Evolutionary conservation across 2,329 filamentous ascomycete genomes (phyloP).

Genomic region (Plenodomus tracheiphilus): DNA sequence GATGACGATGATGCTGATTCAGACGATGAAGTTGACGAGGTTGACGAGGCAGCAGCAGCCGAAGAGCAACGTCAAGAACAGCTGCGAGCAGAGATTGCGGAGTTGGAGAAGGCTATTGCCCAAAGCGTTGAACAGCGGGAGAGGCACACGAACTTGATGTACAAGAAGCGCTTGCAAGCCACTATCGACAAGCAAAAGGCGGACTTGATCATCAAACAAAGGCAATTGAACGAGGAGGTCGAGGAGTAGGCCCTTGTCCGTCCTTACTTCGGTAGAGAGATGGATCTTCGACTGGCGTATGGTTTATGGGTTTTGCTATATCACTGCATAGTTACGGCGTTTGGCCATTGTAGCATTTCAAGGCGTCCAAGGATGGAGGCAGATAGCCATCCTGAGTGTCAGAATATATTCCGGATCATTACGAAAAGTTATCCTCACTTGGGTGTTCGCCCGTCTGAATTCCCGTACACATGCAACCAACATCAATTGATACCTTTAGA

Average conservation of each 20-base stretch:
- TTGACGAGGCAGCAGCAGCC: slow-evolving; percentile 52
- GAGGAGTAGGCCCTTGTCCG: slow-evolving; percentile 14
- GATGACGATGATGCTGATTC: slow-evolving; percentile 52
- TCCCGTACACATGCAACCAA: too few relatives aligned
- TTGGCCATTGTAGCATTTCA: not conserved
- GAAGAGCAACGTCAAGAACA: slow-evolving; percentile 51
- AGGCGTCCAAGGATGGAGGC: not conserved
- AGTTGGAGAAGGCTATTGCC: slow-evolving; percentile 56
- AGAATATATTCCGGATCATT: not conserved
- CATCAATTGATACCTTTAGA: too few relatives aligned
- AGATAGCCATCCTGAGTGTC: not conserved
- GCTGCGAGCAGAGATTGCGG: slow-evolving; percentile 57
- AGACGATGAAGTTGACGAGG: slow-evolving; percentile 51
- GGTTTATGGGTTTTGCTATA: not conserved
- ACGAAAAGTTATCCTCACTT: too few relatives aligned
- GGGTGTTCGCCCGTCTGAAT: too few relatives aligned
- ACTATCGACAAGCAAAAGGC: slow-evolving; percentile 52
- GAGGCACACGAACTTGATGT: slow-evolving; percentile 52
- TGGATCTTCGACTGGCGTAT: not conserved
- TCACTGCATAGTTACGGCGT: not conserved
- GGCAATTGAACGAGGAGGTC: slow-evolving; percentile 46
- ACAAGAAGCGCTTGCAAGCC: slow-evolving; percentile 54
- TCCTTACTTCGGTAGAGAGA: not conserved
- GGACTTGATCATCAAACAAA: slow-evolving; percentile 58
- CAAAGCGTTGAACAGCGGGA: slow-evolving; percentile 48